Conservation (phyloP, 768 basidiomycete genomes). For the Suillus spraguei region DNA sequence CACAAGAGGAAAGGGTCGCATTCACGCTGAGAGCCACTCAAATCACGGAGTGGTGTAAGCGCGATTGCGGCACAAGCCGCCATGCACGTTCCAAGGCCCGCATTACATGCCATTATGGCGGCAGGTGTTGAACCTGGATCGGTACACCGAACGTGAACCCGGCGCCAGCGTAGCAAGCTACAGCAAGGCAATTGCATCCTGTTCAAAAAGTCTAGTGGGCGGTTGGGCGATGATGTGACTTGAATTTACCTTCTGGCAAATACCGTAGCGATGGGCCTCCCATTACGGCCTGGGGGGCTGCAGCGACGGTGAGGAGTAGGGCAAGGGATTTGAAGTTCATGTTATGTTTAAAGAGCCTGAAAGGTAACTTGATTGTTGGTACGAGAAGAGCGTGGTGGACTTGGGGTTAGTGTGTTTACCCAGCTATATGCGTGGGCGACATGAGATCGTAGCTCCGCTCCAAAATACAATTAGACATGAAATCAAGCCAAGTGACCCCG, state of each 20-base stretch:
- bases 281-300: conserved; percentile 7
- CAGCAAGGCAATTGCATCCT: conserved; percentile 29
- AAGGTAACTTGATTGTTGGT: neutral
- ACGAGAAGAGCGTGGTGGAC: neutral
- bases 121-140: conserved; percentile 20
- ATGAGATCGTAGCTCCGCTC: neutral
- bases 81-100: conserved; percentile 28
- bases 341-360: neutral
- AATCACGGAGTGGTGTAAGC: conserved; percentile 24
- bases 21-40: conserved; percentile 7
- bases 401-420: neutral
- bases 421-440: neutral
- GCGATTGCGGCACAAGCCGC: conserved; percentile 23
- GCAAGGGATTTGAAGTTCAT: conserved; percentile 31
- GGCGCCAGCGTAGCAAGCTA: conserved; percentile 26
- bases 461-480: neutral
- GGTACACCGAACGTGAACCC: conserved; percentile 28
- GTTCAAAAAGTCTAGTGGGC: neutral
- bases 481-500: no score
- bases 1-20: neutral
- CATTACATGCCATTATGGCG: conserved; percentile 26
- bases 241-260: conserved; percentile 26
- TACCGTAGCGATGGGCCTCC: conserved; percentile 26
- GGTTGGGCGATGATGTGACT: neutral
- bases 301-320: conserved; percentile 18